These are phyloP conservation scores for Alternaria sp. DNA, from an alignment of 2,329 filamentous ascomycete genomes.

Conservation along the genomic window DNA sequence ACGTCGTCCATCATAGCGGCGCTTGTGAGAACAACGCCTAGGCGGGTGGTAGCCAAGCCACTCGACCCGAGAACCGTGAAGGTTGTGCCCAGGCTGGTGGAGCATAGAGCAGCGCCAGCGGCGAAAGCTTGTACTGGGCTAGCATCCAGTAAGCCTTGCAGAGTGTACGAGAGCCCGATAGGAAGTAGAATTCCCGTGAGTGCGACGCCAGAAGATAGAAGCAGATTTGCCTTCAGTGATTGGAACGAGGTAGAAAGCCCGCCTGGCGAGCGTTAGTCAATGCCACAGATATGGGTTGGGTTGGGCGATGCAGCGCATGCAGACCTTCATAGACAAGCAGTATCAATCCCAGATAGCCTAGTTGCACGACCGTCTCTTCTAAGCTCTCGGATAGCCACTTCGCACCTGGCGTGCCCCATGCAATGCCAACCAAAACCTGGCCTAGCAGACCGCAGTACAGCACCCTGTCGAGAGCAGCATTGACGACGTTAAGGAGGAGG, in stretches of 20 bases:
- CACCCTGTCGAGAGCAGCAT: slow-evolving; percentile 62
- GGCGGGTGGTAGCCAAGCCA: slow-evolving; percentile 58
- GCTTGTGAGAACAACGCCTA: slow-evolving; percentile 69
- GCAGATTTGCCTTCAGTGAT: slow-evolving; percentile 65
- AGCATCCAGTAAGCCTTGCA: slow-evolving; percentile 59
- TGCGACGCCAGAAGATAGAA: slow-evolving; percentile 67
- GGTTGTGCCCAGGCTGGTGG: slow-evolving; percentile 76
- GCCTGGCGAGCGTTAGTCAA: slow-evolving; percentile 48
- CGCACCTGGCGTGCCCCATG: slow-evolving; percentile 71
- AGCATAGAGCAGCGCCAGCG: slow-evolving; percentile 74
- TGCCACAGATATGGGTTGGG: background rate
- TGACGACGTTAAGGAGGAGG: slow-evolving; percentile 65
- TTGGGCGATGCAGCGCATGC: background rate
- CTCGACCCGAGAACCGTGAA: slow-evolving; percentile 70
- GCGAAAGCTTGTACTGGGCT: slow-evolving; percentile 70
- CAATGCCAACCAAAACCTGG: slow-evolving; percentile 72
- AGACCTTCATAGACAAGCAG: slow-evolving; percentile 73
- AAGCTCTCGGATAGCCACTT: slow-evolving; percentile 62
- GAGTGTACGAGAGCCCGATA: slow-evolving; percentile 69
- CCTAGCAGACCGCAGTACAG: slow-evolving; percentile 75
- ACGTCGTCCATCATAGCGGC: slow-evolving; percentile 86
- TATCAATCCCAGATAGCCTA: slow-evolving; percentile 77
- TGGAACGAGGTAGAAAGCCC: slow-evolving; percentile 63
- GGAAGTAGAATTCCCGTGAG: slow-evolving; percentile 69
- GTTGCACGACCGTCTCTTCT: slow-evolving; percentile 64